Evolutionary conservation across 129 eudicot genomes (phyloP).

Genomic region (Tagetes patula): DNA sequence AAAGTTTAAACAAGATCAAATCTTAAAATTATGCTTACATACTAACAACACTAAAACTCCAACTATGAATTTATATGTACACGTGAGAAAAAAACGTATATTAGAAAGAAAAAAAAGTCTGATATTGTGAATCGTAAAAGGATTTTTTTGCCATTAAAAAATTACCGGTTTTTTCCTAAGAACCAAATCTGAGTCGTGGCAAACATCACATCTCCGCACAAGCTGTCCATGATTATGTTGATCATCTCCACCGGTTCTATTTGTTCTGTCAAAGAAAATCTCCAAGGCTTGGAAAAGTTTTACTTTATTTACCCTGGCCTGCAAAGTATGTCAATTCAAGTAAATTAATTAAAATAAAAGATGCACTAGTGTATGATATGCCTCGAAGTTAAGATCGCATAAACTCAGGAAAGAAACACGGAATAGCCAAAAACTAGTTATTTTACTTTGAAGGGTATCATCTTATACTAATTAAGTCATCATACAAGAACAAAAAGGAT

Average conservation of each 20-base stretch:
- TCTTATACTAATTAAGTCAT: not conserved
- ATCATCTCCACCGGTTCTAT: constrained; percentile 57
- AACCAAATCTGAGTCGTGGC: constrained; percentile 77
- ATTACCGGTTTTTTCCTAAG: constrained; percentile 77
- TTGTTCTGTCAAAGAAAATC: constrained; percentile 81
- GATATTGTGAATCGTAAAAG: not conserved
- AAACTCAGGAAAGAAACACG: constrained; percentile 6
- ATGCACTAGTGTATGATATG: not conserved
- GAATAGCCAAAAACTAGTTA: constrained; percentile 7
- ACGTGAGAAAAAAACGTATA: not conserved
- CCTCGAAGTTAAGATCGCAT: constrained; percentile 1
- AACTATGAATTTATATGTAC: not conserved
- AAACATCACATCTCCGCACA: constrained; percentile 74
- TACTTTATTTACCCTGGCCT: constrained; percentile 73
- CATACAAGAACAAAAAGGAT: not conserved
- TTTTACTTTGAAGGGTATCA: constrained; percentile 7
- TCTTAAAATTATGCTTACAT: constrained; percentile 10
- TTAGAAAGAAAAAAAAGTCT: constrained; percentile 6
- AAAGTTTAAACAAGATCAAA: constrained; percentile 4
- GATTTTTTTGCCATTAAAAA: not conserved
- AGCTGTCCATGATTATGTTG: constrained; percentile 55
- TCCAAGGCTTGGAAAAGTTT: constrained; percentile 86
- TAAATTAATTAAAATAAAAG: not conserved
- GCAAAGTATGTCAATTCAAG: constrained; percentile 25
- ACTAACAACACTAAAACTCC: not conserved